Percentiles rank a stretch among this genome's conserved stretches.
Conservation (phyloP, 1,284 basidiomycete species). For the Termitomyces sp. region DNA sequence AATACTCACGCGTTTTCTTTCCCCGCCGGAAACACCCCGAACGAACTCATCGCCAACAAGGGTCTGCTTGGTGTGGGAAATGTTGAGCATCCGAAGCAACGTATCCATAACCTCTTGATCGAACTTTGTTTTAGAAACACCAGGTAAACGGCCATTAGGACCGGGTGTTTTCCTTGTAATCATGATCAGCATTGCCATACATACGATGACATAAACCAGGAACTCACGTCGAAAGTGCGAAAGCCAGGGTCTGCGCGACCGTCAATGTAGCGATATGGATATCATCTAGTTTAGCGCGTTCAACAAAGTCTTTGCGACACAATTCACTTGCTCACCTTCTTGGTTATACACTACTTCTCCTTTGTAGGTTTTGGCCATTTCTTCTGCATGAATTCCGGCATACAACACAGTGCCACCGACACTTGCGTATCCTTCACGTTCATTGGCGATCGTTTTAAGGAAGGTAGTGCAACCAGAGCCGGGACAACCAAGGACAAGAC, state of each 20-base stretch:
- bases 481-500: conserved; percentile 79
- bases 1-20: conserved; percentile 83
- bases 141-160: conserved; percentile 65
- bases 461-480: conserved; percentile 80
- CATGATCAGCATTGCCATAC: conserved; percentile 3
- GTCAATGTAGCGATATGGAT: conserved; percentile 75
- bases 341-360: conserved; percentile 87
- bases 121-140: conserved; percentile 57
- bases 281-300: conserved; percentile 44
- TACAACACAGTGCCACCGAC: conserved; percentile 69
- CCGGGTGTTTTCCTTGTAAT: conserved; percentile 48
- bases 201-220: neutral
- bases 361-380: conserved; percentile 65
- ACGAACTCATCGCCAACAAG: conserved; percentile 83
- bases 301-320: neutral
- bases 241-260: conserved; percentile 65
- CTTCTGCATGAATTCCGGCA: conserved; percentile 61
- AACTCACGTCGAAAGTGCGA: conserved; percentile 58
- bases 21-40: conserved; percentile 83
- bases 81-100: conserved; percentile 75
- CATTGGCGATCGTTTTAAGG: conserved; percentile 73
- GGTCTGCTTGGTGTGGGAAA: conserved; percentile 70
- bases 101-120: conserved; percentile 52
- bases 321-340: conserved; percentile 44
- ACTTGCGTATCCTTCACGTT: conserved; percentile 54